Evolutionary conservation across 371 early-diverging fungal species (phyloP).

Genomic region (Mucor piriformis): DNA sequence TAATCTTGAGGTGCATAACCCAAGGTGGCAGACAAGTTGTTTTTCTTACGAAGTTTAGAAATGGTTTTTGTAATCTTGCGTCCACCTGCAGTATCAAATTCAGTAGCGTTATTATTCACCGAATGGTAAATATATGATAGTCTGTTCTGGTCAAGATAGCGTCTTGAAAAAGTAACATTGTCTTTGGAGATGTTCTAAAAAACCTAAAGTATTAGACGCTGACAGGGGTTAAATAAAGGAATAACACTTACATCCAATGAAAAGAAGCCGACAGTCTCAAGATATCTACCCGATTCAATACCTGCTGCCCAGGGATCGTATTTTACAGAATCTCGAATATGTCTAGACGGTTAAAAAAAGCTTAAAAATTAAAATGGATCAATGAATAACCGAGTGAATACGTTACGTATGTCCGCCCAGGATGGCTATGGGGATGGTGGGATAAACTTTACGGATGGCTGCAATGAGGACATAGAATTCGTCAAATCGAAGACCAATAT

Average conservation of each 20-base stretch:
- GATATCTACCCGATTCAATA: constrained; percentile 58
- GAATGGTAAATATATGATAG: constrained; percentile 60
- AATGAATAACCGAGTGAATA: background rate
- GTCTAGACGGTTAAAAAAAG: constrained; percentile 19
- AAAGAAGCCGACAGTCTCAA: constrained; percentile 65
- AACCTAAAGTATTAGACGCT: no score
- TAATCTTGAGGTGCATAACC: constrained; percentile 64
- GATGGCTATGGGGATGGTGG: constrained; percentile 57
- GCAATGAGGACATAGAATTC: constrained; percentile 51
- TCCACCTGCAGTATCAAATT: constrained; percentile 52
- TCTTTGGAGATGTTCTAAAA: constrained; percentile 23
- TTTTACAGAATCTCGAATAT: constrained; percentile 57
- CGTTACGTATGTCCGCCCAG: constrained; percentile 58
- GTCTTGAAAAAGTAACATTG: constrained; percentile 57
- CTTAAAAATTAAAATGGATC: background rate
- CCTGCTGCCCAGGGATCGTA: constrained; percentile 60
- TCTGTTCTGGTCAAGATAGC: constrained; percentile 64
- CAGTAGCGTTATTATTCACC: constrained; percentile 16
- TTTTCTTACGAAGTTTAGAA: constrained; percentile 33
- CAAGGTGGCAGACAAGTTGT: constrained; percentile 34
- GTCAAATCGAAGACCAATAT: constrained; percentile 51
- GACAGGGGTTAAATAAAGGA: no score
- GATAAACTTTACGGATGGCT: constrained; percentile 56
- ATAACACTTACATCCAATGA: constrained; percentile 51
- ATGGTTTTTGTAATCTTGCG: constrained; percentile 48